A percentile compares a stretch with the other conserved stretches of the same genome.
phyloP scores from a whole-genome alignment of 768 basidiomycete species.

The Clathrus columnatus region DNA sequence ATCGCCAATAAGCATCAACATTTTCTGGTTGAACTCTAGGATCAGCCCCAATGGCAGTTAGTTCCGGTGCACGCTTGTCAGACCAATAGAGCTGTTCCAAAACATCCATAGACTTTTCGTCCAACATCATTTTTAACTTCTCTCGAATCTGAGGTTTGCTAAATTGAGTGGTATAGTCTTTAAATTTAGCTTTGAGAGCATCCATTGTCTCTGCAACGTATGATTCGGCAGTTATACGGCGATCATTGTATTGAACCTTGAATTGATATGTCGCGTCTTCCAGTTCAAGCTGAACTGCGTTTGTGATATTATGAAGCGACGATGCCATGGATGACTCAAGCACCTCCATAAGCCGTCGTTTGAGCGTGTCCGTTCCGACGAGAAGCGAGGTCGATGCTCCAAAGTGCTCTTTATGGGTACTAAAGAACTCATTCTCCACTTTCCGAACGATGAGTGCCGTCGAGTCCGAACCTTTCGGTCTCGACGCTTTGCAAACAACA shows the following conservation, averaged over 20 bases:
- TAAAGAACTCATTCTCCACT: constrained; percentile 63
- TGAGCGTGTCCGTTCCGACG: constrained; percentile 87
- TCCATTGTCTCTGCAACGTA: constrained; percentile 98
- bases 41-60: constrained; percentile 62
- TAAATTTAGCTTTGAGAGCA: constrained; percentile 81
- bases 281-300: constrained; percentile 93
- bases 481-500: constrained; percentile 77
- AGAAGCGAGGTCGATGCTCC: constrained; percentile 57
- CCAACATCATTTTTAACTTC: constrained; percentile 86
- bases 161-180: constrained; percentile 77
- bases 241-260: constrained; percentile 98
- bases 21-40: constrained; percentile 61
- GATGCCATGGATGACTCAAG: constrained; percentile 97
- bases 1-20: constrained; percentile 87
- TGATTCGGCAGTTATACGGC: constrained; percentile 87
- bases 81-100: constrained; percentile 97
- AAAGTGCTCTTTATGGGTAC: constrained; percentile 52
- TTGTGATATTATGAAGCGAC: constrained; percentile 90
- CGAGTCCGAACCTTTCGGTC: constrained; percentile 46
- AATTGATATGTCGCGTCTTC: constrained; percentile 98
- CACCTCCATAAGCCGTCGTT: constrained; percentile 90
- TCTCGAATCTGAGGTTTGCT: constrained; percentile 80
- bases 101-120: constrained; percentile 95
- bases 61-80: constrained; percentile 76
- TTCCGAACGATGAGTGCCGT: constrained; percentile 41